Evolutionary conservation across 495 filamentous ascomycete species (phyloP), one percentile per base, ranked within the genome.

Genomic region (Neurospora sp.): DNA sequence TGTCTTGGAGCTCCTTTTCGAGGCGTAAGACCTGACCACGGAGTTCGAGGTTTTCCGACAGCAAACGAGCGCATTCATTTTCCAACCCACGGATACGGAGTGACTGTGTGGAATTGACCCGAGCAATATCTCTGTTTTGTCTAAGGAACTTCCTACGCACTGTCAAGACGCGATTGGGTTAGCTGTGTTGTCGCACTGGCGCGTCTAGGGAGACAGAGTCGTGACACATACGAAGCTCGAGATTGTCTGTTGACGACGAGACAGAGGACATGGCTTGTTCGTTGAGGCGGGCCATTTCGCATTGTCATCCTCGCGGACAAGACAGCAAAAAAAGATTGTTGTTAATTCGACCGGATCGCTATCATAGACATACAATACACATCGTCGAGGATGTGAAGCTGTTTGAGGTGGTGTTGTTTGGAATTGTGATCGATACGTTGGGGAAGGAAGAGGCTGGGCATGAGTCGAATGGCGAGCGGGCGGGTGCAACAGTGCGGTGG

Each of bases 51-150:
- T 98, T 98, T 76, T 99, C 96, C 21, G 90, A 89, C 72, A 97
- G 85, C 13, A 98, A 83, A 38, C 92, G 90, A 19, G 93, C 92
- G 40, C 89, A 89, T 82, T 99, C 94, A 71, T 90, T 90, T 80
- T 98, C 94, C 43, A 98, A 88, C 70, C 84, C 90, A 72, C 94
- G 92, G 76, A 99, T 98, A 74, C 93, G 92, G 40, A 95, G 85
- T 21, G 93, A 94, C 81, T 98, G 96, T 74, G 89, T 90, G 3
- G 96, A 96, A 83, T 99, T 98, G 74, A 90, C 89, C 78, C 92
- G 88, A 72, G 94, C 94, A 73, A 99, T 94, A 77, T 98, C 96
- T 73, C 94, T 90, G 81, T 99, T 99, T 80, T 99, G 96, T 48
- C 95, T 89, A 69, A 97, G 84, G 79, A 96, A 97, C 78, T 92